Conservation (phyloP, 2,329 filamentous ascomycete genomes). For the Capronia americana region DNA sequence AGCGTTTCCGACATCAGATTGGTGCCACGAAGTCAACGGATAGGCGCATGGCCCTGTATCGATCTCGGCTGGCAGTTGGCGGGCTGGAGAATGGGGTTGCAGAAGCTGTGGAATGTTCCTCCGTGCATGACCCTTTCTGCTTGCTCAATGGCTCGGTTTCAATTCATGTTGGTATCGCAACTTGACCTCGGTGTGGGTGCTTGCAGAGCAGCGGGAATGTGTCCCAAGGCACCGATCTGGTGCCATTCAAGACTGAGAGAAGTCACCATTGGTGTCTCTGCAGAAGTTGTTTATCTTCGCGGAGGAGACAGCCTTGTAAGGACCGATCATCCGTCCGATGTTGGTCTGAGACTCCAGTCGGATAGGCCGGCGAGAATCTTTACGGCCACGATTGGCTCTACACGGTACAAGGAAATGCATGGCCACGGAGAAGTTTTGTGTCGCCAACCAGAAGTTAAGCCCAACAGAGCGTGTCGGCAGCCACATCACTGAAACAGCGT, state of each 20-base stretch:
- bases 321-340: neutral
- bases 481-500: neutral
- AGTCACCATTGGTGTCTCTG: constrained; percentile 5
- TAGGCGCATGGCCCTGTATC: constrained; percentile 19
- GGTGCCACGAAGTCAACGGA: constrained; percentile 25
- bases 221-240: constrained; percentile 1
- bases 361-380: neutral
- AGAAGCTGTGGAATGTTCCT: constrained; percentile 21
- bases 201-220: constrained; percentile 5
- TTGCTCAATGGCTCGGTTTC: constrained; percentile 19
- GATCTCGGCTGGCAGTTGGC: constrained; percentile 27
- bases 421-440: neutral
- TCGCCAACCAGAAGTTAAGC: neutral
- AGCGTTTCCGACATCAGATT: constrained; percentile 12
- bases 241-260: neutral
- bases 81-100: constrained; percentile 11
- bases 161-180: constrained; percentile 15
- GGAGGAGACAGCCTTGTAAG: constrained; percentile 4
- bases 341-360: neutral
- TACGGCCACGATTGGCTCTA: neutral
- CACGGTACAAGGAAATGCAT: neutral
- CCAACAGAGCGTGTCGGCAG: neutral
- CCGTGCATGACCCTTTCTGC: constrained; percentile 3
- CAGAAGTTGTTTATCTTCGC: neutral
- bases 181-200: constrained; percentile 15